Percentiles rank a stretch among this genome's conserved stretches.
Evolutionary conservation across 2,329 filamentous ascomycete species (phyloP).

Genomic region (Alternaria brassicae): DNA sequence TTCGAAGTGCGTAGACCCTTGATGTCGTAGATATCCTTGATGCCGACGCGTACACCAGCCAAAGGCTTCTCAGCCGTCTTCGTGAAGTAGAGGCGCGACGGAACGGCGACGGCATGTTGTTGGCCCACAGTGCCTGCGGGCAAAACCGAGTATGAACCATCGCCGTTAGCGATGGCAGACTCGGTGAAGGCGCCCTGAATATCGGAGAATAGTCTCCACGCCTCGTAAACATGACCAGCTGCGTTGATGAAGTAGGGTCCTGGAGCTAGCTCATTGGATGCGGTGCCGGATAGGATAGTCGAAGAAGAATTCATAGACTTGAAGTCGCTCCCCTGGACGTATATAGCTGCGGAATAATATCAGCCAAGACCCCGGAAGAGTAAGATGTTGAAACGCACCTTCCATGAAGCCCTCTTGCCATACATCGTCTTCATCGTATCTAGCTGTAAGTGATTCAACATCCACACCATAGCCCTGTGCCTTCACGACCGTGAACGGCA

Average conservation of each 20-base stretch:
- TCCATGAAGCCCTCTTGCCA: slow-evolving; percentile 52
- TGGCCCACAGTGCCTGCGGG: slow-evolving; percentile 44
- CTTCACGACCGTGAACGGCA: slow-evolving; percentile 51
- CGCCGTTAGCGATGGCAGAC: slow-evolving; percentile 49
- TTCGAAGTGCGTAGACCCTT: slow-evolving; percentile 63
- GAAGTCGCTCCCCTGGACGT: slow-evolving; percentile 21
- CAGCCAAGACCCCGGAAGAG: background rate
- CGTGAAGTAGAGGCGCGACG: slow-evolving; percentile 61
- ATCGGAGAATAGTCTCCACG: slow-evolving; percentile 60
- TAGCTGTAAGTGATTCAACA: slow-evolving; percentile 23
- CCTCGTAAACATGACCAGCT: slow-evolving; percentile 56
- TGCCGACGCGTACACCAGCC: slow-evolving; percentile 66
- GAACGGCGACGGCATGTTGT: slow-evolving; percentile 57
- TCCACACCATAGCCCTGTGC: slow-evolving; percentile 15
- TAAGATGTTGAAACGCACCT: slow-evolving; percentile 21
- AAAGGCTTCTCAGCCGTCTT: slow-evolving; percentile 60
- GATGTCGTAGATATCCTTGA: slow-evolving; percentile 70
- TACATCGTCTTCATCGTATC: slow-evolving; percentile 52
- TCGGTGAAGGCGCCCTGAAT: slow-evolving; percentile 60
- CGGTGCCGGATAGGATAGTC: slow-evolving; percentile 24
- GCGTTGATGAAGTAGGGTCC: slow-evolving; percentile 61
- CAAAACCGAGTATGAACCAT: slow-evolving; percentile 54
- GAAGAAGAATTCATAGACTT: slow-evolving; percentile 36
- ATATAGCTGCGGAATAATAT: slow-evolving; percentile 43
- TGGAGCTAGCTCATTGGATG: slow-evolving; percentile 43